Evolutionary conservation across 768 basidiomycete genomes (phyloP).

Genomic region (Leccinum subtestaceum): DNA sequence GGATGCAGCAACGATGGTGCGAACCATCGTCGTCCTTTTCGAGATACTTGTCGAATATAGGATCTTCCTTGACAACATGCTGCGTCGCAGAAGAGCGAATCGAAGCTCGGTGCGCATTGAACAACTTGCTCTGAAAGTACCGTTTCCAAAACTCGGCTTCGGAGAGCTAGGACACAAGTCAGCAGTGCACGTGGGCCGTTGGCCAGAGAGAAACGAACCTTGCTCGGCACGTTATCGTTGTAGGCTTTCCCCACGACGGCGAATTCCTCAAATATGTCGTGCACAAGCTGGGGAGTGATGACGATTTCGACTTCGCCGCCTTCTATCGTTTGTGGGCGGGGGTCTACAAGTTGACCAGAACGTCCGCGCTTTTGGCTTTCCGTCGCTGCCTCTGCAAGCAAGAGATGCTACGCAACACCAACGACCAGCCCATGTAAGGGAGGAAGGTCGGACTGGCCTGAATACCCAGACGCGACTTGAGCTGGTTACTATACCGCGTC

Average conservation of each 20-base stretch:
- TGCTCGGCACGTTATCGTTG: constrained; percentile 85
- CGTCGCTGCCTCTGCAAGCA: constrained; percentile 71
- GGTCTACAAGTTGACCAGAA: constrained; percentile 48
- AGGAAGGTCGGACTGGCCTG: too few relatives aligned
- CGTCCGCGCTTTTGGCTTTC: constrained; percentile 79
- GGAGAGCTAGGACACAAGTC: constrained; percentile 60
- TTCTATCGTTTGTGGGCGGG: constrained; percentile 75
- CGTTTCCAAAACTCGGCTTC: constrained; percentile 96
- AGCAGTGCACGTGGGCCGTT: background rate
- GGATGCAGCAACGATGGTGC: constrained; percentile 19
- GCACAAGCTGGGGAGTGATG: constrained; percentile 87
- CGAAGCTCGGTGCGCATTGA: constrained; percentile 92
- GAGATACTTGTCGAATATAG: constrained; percentile 95
- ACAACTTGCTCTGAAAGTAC: constrained; percentile 94
- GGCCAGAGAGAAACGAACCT: constrained; percentile 41
- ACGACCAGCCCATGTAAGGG: too few relatives aligned
- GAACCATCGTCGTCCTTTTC: constrained; percentile 92
- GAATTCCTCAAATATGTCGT: constrained; percentile 97
- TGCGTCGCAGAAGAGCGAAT: constrained; percentile 83
- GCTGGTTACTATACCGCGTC: constrained; percentile 30
- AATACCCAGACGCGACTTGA: constrained; percentile 26
- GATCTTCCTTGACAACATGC: constrained; percentile 84
- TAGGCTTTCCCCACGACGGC: constrained; percentile 93
- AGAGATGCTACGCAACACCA: constrained; percentile 52
- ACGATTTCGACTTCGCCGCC: constrained; percentile 85